Base-by-base conservation (phyloP, 352 stramenopile species). In the Pythium rhizo-oryzae region DNA sequence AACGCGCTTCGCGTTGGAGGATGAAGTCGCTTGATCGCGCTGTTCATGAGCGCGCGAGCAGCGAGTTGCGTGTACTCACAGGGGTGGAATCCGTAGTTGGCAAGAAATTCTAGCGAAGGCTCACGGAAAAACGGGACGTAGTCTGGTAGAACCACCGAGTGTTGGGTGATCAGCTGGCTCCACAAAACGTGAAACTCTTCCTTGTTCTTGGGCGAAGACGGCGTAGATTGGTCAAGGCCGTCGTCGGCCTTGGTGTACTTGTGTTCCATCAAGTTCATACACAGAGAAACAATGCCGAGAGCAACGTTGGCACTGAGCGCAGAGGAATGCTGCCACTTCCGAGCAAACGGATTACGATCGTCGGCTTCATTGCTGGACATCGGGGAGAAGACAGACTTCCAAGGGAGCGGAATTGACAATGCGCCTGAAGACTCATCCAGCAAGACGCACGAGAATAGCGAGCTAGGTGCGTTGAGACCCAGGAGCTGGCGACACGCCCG, bases 151-250 rank as follows among this genome's bases (percentile, higher is more conserved):
- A 91, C 84, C 2, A 96, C 82, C 16, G 86, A 92, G 61, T 94
- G 85, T 53, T 94, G 88, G 1, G 88, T 96, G 46, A 96, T 92
- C 1, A 96, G 68, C 62, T 94, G 88, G 55, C 88, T 96, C 88
- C 88, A 96, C 4, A 96, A 67, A 13, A 93, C 78, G 71, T 94
- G 88, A 46, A 94, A 93, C 59, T 92, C 82, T 69, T 94, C 84
- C 54, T 92, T 92, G 71, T 91, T 91, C 33, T 69, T 80, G 9
- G 79, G 79, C 16, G 79, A 87, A 0, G 76, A 68, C 1, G 63
- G 72, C 0, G 58, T 53, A 1, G 58, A 50, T 49, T 41, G 25
- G 0, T 62, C 39, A 0, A 61, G 63, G 24, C 49, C 66, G 51
- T 68, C 65, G 30, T 61, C 53, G 33, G 30, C 24, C 62, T 72